phyloP scores from a whole-genome alignment of 164 flowering plant genomes.

The Kingdonia uniflora region DNA sequence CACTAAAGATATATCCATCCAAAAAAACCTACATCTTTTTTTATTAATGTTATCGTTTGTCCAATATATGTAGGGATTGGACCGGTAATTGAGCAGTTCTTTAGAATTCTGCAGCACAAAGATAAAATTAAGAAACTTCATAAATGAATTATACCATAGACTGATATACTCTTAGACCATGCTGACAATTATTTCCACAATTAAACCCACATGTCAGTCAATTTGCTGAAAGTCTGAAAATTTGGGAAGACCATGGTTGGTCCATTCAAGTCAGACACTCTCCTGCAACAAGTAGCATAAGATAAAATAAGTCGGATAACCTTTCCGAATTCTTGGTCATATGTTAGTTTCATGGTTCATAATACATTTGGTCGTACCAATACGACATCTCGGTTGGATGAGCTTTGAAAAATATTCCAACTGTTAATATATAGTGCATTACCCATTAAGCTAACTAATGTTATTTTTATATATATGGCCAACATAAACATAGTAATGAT shows the following conservation, averaged over 20 bases:
- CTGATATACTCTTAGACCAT: background rate
- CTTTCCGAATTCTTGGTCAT: too few species aligned
- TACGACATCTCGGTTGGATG: too few species aligned
- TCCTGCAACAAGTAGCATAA: constrained; percentile 34
- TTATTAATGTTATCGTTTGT: constrained; percentile 14
- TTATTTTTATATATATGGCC: too few species aligned
- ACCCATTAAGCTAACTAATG: too few species aligned
- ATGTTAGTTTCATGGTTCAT: too few species aligned
- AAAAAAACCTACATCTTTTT: constrained; percentile 43
- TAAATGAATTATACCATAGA: background rate
- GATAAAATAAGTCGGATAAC: too few species aligned
- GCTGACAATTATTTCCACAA: background rate
- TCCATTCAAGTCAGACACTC: constrained; percentile 68
- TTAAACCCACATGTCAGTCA: constrained; percentile 49
- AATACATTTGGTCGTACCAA: too few species aligned
- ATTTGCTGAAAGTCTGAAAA: constrained; percentile 23
- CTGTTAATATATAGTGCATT: too few species aligned
- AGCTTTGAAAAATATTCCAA: too few species aligned
- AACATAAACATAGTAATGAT: too few species aligned
- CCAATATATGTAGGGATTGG: constrained; percentile 50
- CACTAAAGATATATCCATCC: background rate
- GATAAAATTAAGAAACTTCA: background rate
- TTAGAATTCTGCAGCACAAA: constrained; percentile 41
- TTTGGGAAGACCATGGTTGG: constrained; percentile 40
- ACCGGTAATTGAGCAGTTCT: constrained; percentile 59